Conservation (phyloP, 2,329 filamentous ascomycete genomes). For the Epichloe amarillans region DNA sequence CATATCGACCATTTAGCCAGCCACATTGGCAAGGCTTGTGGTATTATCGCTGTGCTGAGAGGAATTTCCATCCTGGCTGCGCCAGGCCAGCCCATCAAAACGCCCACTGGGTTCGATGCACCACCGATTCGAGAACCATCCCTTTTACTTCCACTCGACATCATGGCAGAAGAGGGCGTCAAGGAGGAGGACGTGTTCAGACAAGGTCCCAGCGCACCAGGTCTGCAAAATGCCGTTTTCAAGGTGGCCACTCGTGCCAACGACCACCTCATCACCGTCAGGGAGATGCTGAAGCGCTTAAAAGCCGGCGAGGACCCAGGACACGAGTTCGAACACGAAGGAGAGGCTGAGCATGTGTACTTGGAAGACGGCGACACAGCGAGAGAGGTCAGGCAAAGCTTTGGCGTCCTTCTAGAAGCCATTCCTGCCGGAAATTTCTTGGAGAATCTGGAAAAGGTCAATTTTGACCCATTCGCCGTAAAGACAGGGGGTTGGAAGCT, state of each 20-base stretch:
- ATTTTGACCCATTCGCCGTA: conserved; percentile 72
- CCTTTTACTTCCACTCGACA: conserved; percentile 72
- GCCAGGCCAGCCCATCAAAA: conserved; percentile 36
- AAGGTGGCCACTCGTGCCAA: conserved; percentile 84
- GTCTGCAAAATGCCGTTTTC: conserved; percentile 82
- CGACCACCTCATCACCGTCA: conserved; percentile 86
- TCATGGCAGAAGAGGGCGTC: conserved; percentile 72
- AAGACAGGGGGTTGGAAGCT: conserved; percentile 60
- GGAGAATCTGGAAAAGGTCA: conserved; percentile 57
- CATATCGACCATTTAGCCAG: conserved; percentile 86
- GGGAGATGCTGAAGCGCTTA: conserved; percentile 79
- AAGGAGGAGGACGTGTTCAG: conserved; percentile 84
- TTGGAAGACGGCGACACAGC: conserved; percentile 23
- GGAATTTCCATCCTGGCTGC: conserved; percentile 83
- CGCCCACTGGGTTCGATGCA: conserved; percentile 25
- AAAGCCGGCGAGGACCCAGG: conserved; percentile 60
- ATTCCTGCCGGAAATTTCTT: conserved; percentile 70
- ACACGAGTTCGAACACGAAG: conserved; percentile 80
- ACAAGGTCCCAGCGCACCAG: conserved; percentile 61
- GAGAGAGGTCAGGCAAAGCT: conserved; percentile 43
- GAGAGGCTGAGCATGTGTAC: conserved; percentile 55
- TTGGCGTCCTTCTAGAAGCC: conserved; percentile 70
- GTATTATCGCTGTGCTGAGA: conserved; percentile 74
- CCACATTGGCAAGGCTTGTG: conserved; percentile 87
- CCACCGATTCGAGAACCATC: conserved; percentile 29